Evolutionary conservation across 2,329 filamentous ascomycete genomes (phyloP).

Genomic region (Alternaria hordeiaustralica): DNA sequence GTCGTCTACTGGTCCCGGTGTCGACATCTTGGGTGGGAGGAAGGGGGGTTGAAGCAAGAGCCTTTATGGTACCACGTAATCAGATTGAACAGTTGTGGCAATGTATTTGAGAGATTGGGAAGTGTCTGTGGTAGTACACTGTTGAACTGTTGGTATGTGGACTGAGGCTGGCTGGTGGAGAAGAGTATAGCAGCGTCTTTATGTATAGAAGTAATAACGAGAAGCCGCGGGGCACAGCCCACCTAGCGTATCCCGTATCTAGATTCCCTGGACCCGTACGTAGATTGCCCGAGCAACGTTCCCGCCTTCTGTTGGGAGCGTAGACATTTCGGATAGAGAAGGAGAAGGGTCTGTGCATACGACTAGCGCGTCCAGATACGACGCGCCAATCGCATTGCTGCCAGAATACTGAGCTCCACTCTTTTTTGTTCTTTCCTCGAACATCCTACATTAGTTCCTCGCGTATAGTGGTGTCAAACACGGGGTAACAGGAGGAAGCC

Average conservation of each 20-base stretch:
- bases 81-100: not conserved
- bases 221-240: not conserved
- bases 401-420: not conserved
- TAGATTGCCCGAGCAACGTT: not conserved
- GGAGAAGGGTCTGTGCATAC: conserved; percentile 2
- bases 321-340: not conserved
- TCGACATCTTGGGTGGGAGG: conserved; percentile 19
- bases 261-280: not conserved
- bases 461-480: not conserved
- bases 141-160: not conserved
- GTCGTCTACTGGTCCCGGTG: conserved; percentile 8
- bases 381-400: conserved; percentile 8
- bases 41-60: not conserved
- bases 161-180: not conserved
- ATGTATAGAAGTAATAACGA: not conserved
- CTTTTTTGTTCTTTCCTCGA: not conserved
- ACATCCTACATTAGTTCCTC: not conserved
- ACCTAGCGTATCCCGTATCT: conserved; percentile 1
- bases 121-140: not conserved
- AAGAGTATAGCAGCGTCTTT: not conserved
- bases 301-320: not conserved
- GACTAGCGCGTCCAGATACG: conserved; percentile 4
- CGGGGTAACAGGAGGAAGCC: not conserved
- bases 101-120: not conserved
- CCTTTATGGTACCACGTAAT: not conserved